phyloP scores from a whole-genome alignment of 805 yeast genomes.

The Spathaspora hagerdaliae region DNA sequence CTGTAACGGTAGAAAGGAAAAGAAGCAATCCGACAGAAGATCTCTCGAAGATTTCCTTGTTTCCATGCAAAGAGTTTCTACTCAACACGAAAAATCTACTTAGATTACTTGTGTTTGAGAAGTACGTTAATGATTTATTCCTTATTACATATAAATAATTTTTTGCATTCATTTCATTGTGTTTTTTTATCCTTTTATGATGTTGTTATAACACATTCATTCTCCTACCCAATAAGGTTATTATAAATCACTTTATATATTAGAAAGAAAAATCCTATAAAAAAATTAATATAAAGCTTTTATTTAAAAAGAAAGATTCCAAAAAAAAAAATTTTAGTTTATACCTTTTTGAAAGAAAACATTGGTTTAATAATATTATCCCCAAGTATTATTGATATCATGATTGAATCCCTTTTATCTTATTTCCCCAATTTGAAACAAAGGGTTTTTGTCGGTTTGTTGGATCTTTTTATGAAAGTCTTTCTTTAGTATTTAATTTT shows the following conservation, averaged over 20 bases:
- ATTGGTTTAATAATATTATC: background rate
- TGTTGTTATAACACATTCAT: background rate
- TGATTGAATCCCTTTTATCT: no score
- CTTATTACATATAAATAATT: background rate
- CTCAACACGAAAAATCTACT: constrained; percentile 81
- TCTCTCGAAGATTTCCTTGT: constrained; percentile 79
- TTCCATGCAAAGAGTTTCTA: constrained; percentile 85
- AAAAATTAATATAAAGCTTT: no score
- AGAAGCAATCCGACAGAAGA: constrained; percentile 53
- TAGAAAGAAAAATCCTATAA: no score
- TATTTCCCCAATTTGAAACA: no score
- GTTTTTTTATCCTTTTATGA: background rate
- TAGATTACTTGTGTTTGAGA: constrained; percentile 24
- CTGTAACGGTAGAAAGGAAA: constrained; percentile 74
- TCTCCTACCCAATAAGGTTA: background rate
- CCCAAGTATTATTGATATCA: no score
- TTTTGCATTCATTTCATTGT: constrained; percentile 3
- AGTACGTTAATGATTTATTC: background rate
- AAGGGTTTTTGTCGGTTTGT: no score
- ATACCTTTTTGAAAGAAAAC: no score
- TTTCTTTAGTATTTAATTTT: background rate
- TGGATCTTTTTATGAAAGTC: no score
- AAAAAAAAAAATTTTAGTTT: no score
- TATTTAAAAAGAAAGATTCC: no score
- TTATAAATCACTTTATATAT: no score